A percentile compares a stretch with the other conserved stretches of the same genome.
Evolutionary conservation across 2,329 filamentous ascomycete species (phyloP).

Genomic region (Xylariaceae sp.): DNA sequence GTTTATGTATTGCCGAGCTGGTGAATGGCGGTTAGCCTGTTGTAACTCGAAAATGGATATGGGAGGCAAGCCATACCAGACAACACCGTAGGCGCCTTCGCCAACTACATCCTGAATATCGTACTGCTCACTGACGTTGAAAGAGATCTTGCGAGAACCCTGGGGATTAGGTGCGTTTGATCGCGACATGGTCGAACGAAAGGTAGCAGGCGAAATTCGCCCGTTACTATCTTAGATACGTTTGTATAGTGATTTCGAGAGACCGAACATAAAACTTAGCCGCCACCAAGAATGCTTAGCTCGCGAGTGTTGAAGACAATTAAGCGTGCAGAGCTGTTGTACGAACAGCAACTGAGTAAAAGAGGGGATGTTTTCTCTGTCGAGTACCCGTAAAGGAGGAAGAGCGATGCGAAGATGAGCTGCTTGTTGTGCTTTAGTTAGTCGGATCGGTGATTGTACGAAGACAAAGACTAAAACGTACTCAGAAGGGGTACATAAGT

Average conservation of each 20-base stretch:
- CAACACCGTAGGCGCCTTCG: conserved; percentile 97
- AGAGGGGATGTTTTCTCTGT: too few species aligned
- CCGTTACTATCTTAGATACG: conserved; percentile 3
- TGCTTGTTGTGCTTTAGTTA: too few species aligned
- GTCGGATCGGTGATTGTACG: background rate
- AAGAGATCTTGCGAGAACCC: conserved; percentile 91
- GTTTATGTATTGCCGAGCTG: conserved; percentile 97
- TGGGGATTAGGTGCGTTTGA: conserved; percentile 61
- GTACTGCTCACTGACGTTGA: conserved; percentile 99
- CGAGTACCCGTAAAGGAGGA: too few species aligned
- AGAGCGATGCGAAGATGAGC: too few species aligned
- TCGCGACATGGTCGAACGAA: conserved; percentile 57
- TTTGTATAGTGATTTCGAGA: background rate
- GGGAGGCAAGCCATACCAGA: conserved; percentile 73
- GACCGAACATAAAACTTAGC: conserved; percentile 12
- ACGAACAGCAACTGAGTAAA: too few species aligned
- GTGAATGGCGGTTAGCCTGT: conserved; percentile 18
- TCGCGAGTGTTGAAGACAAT: background rate
- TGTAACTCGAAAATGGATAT: background rate
- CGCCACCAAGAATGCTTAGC: conserved; percentile 8
- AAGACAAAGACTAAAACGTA: background rate
- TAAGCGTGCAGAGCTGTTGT: too few species aligned
- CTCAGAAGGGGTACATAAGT: background rate
- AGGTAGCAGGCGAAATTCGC: background rate
- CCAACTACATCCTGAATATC: conserved; percentile 99